Evolutionary conservation across 73 alveolate species (phyloP), one percentile per base, ranked within the genome.

Genomic region (Blepharisma japonicum): DNA sequence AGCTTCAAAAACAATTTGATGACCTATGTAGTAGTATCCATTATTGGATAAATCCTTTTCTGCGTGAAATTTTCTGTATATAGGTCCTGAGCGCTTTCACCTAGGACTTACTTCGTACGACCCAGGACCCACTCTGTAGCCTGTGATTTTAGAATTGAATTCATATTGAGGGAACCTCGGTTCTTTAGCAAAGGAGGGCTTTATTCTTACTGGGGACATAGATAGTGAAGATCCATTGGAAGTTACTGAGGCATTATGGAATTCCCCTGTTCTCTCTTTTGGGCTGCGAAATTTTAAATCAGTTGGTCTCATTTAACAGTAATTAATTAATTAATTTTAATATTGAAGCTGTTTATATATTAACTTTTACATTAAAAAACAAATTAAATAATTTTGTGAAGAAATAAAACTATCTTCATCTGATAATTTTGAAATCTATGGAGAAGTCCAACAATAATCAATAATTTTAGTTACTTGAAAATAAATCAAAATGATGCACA

Each of bases 271-370:
- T 68, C 84, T 67, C 61, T 85, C 83, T 45, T 85, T 81, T 6
- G 92, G 92, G 20, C 86, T 71, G 32, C 92, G 56, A 72, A 81
- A 85, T 50, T 74, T 45, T 8, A 85, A 70, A 46, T 81, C 85
- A 25, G 92, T 85, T 7, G 92, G 92, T 38, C 92, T 80, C 92
- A 85, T 85, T 55, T 81, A 20, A 14, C 14, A 1, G 66, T 11
- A 51, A 51, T 51, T 51, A 4, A 51, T 51, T 51, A 51, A 51
- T 32, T 32, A 32, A 32, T 32, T n/a, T n/a, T n/a, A n/a, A n/a
- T n/a, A n/a, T n/a, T n/a, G n/a, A n/a, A n/a, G n/a, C n/a, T n/a
- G n/a, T n/a, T n/a, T n/a, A n/a, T n/a, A 32, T 32, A 32, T 32
- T 32, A 32, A 32, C 42, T 1, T 32, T 32, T 32, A 32, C 42